phyloP scores from a whole-genome alignment of 1,284 basidiomycete species.

The Dichomitus squalens region DNA sequence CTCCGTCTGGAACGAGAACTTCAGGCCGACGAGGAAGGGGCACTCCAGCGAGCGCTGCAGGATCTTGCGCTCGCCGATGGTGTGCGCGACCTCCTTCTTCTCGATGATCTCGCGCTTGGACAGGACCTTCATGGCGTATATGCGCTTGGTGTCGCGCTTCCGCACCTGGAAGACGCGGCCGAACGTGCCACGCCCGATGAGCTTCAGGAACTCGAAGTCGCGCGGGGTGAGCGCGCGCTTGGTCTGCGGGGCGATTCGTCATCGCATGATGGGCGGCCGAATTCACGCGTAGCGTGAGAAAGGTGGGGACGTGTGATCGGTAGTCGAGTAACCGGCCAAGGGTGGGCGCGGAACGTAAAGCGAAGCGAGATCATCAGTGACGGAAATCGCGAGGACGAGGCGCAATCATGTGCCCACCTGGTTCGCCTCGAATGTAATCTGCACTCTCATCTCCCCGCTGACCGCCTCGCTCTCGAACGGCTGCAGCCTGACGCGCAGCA shows the following conservation, averaged over 20 bases:
- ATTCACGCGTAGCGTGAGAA: constrained; percentile 1
- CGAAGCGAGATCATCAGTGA: constrained; percentile 14
- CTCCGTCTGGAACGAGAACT: constrained; percentile 98
- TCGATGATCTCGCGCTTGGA: constrained; percentile 99
- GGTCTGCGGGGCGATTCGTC: constrained; percentile 47
- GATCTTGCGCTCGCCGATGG: constrained; percentile 99
- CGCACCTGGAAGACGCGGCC: constrained; percentile 99
- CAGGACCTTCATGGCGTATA: constrained; percentile 99
- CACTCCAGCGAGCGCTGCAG: constrained; percentile 92
- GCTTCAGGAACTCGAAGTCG: constrained; percentile 98
- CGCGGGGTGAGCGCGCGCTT: constrained; percentile 83
- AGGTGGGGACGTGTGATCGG: constrained; percentile 8
- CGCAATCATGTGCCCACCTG: constrained; percentile 59
- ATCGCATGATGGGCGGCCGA: neutral
- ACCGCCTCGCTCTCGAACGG: constrained; percentile 82
- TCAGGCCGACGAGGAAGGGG: constrained; percentile 97
- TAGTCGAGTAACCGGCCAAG: constrained; percentile 2
- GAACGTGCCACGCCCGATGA: constrained; percentile 98
- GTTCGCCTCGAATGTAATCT: constrained; percentile 91
- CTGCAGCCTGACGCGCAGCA: constrained; percentile 54
- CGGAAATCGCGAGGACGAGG: constrained; percentile 11
- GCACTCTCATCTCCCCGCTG: constrained; percentile 92
- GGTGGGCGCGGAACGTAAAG: constrained; percentile 8
- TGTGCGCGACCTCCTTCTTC: constrained; percentile 99
- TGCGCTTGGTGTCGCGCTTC: constrained; percentile 96